Evolutionary conservation across 129 eudicot genomes (phyloP), one percentile per base, ranked within the genome.

Genomic region (Tagetes erecta): DNA sequence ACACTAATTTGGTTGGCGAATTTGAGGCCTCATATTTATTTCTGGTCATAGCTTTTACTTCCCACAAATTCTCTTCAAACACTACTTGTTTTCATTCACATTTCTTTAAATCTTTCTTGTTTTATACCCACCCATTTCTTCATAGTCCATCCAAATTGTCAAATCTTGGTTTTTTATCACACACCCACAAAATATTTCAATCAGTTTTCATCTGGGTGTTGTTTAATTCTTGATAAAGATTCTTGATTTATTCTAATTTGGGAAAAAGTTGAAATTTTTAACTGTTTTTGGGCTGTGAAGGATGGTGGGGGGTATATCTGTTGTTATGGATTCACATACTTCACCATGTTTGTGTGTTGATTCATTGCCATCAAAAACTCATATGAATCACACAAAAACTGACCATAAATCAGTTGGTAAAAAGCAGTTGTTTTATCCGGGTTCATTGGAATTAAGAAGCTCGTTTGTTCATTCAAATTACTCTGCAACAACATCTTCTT

Each of bases 251-350:
- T 71, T 8, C 30, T 71, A 59, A 40, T 71, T 38, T 56, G 58
- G 75, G 35, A 33, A 76, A 64, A 56, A 57, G 38, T 40, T 72
- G 2, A 3, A n/a, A 3, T 36, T 76, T 71, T 74, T 49, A 68
- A 8, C 58, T 13, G 44, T 71, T 39, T 46, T 51, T 12, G 39
- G 47, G 70, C 66, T 78, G 51, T 52, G 73, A 84, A 72, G 79
- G 76, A 92, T 89, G 96, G 97, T 82, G 20, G 96, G 98, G 67
- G 90, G 89, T 73, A 72, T 92, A 36, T 83, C 89, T 78, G 79
- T 86, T 53, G 87, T 86, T 78, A 86, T 90, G 44, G 97, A 93
- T 73, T 81, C 91, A n/a, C 91, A 90, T 63, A 51, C 86, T 69
- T 81, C 89, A 64, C 92, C 95, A 27, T 87, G 89, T 74, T 83